phyloP scores from a whole-genome alignment of 1,284 basidiomycete species.

The Trametes sp. region DNA sequence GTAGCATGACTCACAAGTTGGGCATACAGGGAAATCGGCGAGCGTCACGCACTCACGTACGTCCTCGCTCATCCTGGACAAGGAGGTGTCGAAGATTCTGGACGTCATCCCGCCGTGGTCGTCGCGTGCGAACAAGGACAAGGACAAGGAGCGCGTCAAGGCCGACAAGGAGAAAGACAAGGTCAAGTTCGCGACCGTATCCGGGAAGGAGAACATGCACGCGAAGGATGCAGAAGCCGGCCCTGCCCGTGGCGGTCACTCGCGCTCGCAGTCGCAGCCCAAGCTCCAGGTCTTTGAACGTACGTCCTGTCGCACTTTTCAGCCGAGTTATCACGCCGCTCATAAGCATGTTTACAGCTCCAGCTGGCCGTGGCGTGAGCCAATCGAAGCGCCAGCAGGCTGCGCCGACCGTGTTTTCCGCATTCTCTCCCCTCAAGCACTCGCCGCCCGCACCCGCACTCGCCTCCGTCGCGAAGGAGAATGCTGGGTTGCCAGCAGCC shows the following conservation, averaged over 20 bases:
- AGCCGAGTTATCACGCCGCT: not conserved
- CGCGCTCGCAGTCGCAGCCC: conserved; percentile 42
- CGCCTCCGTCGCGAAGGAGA: conserved; percentile 41
- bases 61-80: conserved; percentile 55
- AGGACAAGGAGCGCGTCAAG: conserved; percentile 27
- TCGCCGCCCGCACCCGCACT: conserved; percentile 28
- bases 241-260: conserved; percentile 29
- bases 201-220: conserved; percentile 23
- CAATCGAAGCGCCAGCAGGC: conserved; percentile 32
- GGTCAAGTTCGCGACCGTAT: conserved; percentile 7
- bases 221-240: conserved; percentile 16
- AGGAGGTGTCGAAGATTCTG: conserved; percentile 54
- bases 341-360: not conserved
- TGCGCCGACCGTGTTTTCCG: conserved; percentile 33
- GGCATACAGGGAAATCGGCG: conserved; percentile 55
- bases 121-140: conserved; percentile 33
- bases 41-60: conserved; percentile 51
- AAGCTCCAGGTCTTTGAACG: conserved; percentile 33
- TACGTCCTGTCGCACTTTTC: not conserved
- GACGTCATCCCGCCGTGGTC: conserved; percentile 48
- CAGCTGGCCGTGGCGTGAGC: conserved; percentile 20
- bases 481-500: conserved; percentile 27
- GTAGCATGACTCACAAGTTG: not conserved
- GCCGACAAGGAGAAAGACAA: conserved; percentile 17
- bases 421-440: conserved; percentile 42